phyloP scores from a whole-genome alignment of 148 eudicot species.

The Euryodendron excelsum region DNA sequence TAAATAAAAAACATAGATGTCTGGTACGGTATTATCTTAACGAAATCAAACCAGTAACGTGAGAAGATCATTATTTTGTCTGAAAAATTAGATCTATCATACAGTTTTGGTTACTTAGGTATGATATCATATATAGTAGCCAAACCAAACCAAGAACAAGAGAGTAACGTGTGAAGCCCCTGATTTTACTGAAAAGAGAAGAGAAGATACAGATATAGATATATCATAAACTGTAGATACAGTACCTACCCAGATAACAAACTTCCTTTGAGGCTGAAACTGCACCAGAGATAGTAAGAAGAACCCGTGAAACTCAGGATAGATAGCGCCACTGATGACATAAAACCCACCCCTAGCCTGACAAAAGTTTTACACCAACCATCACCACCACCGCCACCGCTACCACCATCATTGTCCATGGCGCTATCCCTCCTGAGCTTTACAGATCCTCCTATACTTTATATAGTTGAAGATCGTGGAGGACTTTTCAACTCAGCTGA shows the following conservation, averaged over 20 bases:
- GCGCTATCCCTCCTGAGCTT: slow-evolving; percentile 99
- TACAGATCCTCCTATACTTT: slow-evolving; percentile 55
- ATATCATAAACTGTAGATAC: not conserved
- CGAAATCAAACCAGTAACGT: not conserved
- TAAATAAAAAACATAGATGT: not conserved
- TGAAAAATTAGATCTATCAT: not conserved
- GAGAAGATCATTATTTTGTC: not conserved
- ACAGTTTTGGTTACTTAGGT: not conserved
- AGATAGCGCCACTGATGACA: slow-evolving; percentile 30
- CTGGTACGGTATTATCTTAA: not conserved
- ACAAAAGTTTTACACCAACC: not conserved
- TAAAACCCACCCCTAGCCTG: not conserved
- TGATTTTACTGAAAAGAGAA: slow-evolving; percentile 4
- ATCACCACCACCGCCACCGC: not conserved
- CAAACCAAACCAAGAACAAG: slow-evolving; percentile 1
- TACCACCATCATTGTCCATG: slow-evolving; percentile 9
- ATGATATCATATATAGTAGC: not conserved
- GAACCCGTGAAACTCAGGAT: slow-evolving; percentile 49
- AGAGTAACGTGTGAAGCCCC: not conserved
- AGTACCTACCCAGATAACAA: slow-evolving; percentile 7
- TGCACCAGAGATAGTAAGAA: slow-evolving; percentile 20
- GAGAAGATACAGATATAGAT: not conserved
- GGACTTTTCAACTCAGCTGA: not conserved
- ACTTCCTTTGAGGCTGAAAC: not conserved
- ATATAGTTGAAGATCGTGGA: not conserved